These are phyloP conservation scores for Magnolia kwangsiensis DNA, from an alignment of 164 flowering plant species.

Conservation along the genomic window DNA sequence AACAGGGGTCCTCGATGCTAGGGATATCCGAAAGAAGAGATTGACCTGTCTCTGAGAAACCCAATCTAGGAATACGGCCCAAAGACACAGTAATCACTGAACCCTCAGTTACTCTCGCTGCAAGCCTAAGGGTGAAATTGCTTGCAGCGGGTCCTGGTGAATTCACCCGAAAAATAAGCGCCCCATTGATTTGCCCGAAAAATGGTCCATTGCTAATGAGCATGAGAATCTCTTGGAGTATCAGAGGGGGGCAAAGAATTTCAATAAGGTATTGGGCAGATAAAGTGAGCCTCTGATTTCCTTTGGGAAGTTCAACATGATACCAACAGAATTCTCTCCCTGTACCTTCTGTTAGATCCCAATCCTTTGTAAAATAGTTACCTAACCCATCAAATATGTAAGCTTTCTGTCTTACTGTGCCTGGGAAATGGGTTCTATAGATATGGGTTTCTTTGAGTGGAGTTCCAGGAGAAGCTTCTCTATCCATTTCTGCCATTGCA, in stretches of 20 bases:
- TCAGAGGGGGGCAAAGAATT: conserved; percentile 89
- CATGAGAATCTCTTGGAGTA: conserved; percentile 92
- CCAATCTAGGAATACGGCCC: conserved; percentile 93
- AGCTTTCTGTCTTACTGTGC: conserved; percentile 71
- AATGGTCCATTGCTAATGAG: conserved; percentile 94
- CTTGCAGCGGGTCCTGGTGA: conserved; percentile 88
- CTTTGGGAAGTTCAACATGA: conserved; percentile 92
- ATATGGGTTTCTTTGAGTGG: conserved; percentile 26
- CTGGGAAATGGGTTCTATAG: conserved; percentile 40
- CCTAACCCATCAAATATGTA: conserved; percentile 89
- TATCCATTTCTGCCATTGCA: conserved; percentile 31
- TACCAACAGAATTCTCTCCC: conserved; percentile 95
- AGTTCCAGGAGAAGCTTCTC: conserved; percentile 20
- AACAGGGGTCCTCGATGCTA: conserved; percentile 61
- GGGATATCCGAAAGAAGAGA: conserved; percentile 92
- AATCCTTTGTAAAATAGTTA: conserved; percentile 68
- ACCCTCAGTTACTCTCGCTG: conserved; percentile 82
- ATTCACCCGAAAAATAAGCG: conserved; percentile 86
- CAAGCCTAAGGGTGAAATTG: conserved; percentile 74
- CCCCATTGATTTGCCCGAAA: conserved; percentile 95
- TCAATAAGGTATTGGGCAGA: conserved; percentile 87
- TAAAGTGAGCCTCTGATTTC: conserved; percentile 64
- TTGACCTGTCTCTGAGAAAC: conserved; percentile 68
- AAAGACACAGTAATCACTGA: conserved; percentile 88
- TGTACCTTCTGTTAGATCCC: conserved; percentile 80